Base-by-base conservation (phyloP, 169 alveolate species). In the Cryptosporidium tyzzeri region DNA sequence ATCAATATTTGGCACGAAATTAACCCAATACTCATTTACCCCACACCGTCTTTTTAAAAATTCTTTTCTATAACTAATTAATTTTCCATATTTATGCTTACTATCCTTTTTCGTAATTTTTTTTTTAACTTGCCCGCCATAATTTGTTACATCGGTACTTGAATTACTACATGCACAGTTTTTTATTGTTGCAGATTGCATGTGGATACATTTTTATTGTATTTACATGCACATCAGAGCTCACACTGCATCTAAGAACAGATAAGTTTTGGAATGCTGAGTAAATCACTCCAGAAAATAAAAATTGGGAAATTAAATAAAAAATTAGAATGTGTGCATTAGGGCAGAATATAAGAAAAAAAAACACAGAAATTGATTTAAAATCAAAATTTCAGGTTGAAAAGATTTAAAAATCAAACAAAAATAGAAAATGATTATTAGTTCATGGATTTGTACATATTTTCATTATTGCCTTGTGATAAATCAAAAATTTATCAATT, bases 81-180 rank as follows among this genome's bases (percentile, higher is more conserved):
- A 55, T 55, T 55, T 16, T 23, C 62, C 67, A 4, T 26, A 55
- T 16, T 26, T 21, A 10, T 55, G 35, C 29, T 23, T 21, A 0
- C 23, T 55, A 21, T 55, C 37, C 67, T 23, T 55, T 55, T 55
- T 55, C 67, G 26, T 26, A 35, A 55, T 26, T 8, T 55, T 53
- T 21, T 26, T 23, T 55, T 16, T 14, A 8, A n/a, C 39, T 55
- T 9, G 4, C 67, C 67, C 67, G 67, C 67, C 67, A 55, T 10
- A 5, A 16, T n/a, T 26, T 55, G 9, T n/a, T 35, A 65, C 33
- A 33, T 53, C 71, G 71, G 71, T 65, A 65, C 71, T 65, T 65
- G 71, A 65, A 65, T 65, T 7, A 21, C 23, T 23, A 59, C 71
- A 65, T 65, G 71, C 71, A 33, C 71, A 31, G 2, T 29, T 62